A percentile compares a stretch with the other conserved stretches of the same genome.
phyloP scores from a whole-genome alignment of 202 grass and related monocot genomes.

The Dendrocalamus latiflorus region DNA sequence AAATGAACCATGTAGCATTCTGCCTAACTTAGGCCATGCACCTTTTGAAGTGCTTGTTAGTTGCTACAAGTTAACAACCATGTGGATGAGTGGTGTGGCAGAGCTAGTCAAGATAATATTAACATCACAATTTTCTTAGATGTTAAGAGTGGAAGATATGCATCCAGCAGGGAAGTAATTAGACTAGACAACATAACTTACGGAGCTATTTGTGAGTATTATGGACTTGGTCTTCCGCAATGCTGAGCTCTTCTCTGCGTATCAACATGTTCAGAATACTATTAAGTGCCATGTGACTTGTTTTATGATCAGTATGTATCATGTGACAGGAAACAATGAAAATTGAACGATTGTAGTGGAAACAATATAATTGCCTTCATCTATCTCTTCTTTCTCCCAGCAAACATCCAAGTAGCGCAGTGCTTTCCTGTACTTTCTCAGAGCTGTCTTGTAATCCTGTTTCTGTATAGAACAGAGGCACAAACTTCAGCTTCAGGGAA shows the following conservation, averaged over 20 bases:
- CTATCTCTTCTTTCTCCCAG: slow-evolving; percentile 99
- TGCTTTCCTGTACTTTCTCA: slow-evolving; percentile 96
- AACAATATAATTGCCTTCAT: slow-evolving; percentile 63
- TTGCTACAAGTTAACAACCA: slow-evolving; percentile 3
- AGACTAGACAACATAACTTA: slow-evolving; percentile 39
- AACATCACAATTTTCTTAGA: not conserved
- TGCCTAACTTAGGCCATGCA: not conserved
- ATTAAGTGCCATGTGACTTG: slow-evolving; percentile 17
- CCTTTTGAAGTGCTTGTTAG: not conserved
- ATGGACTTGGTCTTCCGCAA: slow-evolving; percentile 93
- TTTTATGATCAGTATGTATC: slow-evolving; percentile 5
- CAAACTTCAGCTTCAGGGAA: slow-evolving; percentile 20
- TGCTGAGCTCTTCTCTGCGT: slow-evolving; percentile 80
- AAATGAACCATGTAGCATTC: not conserved
- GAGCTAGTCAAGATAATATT: not conserved
- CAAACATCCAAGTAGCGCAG: slow-evolving; percentile 92
- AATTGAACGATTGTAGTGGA: slow-evolving; percentile 4
- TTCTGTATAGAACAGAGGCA: slow-evolving; percentile 49
- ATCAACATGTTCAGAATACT: slow-evolving; percentile 30
- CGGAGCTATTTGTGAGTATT: slow-evolving; percentile 98
- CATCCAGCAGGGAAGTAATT: not conserved
- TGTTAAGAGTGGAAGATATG: not conserved
- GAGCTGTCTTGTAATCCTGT: slow-evolving; percentile 87
- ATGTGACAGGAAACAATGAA: slow-evolving; percentile 18
- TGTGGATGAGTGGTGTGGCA: not conserved